Percentiles rank a stretch among this genome's conserved stretches.
Evolutionary conservation across 768 basidiomycete genomes (phyloP).

Genomic region (Hypholoma sublateritium): DNA sequence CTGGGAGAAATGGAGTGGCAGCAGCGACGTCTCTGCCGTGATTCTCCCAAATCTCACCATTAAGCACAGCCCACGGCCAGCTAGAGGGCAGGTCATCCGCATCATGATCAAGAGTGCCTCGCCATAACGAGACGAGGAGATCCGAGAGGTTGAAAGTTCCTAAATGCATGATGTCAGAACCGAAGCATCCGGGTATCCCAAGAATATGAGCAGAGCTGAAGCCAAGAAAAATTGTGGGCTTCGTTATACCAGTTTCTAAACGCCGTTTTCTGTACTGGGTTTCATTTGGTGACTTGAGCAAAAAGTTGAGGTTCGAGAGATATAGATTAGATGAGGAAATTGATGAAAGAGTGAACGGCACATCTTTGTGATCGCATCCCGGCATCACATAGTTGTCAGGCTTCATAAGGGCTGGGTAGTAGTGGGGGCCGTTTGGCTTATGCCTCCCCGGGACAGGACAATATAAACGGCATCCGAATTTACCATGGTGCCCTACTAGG

Average conservation of each 20-base stretch:
- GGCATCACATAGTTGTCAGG: slow-evolving; percentile 20
- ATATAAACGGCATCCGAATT: too few species aligned
- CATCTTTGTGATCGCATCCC: slow-evolving; percentile 10
- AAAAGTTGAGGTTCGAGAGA: neutral
- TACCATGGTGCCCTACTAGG: slow-evolving; percentile 27
- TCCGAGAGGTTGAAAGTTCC: slow-evolving; percentile 36
- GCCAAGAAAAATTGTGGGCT: slow-evolving; percentile 15
- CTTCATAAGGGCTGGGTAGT: slow-evolving; percentile 17
- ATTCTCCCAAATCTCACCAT: slow-evolving; percentile 23
- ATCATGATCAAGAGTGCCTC: slow-evolving; percentile 23
- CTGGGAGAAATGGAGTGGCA: slow-evolving; percentile 32
- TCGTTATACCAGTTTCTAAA: too few species aligned
- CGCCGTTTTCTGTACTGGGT: too few species aligned
- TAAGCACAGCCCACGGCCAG: slow-evolving; percentile 32
- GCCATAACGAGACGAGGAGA: slow-evolving; percentile 33
- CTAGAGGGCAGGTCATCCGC: slow-evolving; percentile 8
- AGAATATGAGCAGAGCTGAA: neutral
- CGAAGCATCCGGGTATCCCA: slow-evolving; percentile 21
- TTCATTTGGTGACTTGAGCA: too few species aligned
- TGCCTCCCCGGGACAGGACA: slow-evolving; percentile 27
- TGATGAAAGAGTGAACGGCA: neutral
- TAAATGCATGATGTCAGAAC: slow-evolving; percentile 39
- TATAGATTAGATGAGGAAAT: slow-evolving; percentile 1
- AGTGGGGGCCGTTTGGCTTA: slow-evolving; percentile 20
- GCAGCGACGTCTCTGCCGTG: slow-evolving; percentile 33